Conservation (phyloP, 176 grass and related monocot species). For the Raddia distichophylla region DNA sequence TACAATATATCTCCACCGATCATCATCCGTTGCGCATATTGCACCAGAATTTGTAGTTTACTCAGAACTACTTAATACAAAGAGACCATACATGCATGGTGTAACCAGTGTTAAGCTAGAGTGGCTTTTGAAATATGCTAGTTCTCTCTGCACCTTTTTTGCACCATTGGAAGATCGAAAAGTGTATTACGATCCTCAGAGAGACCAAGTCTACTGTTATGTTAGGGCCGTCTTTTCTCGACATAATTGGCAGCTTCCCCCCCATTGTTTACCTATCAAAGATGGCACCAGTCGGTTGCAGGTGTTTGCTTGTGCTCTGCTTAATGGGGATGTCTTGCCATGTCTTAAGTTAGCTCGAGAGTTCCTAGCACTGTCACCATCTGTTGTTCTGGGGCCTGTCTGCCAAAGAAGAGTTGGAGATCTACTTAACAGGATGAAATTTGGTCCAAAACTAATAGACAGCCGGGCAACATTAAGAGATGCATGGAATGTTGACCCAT, state of each 20-base stretch:
- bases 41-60: constrained; percentile 91
- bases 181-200: constrained; percentile 75
- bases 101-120: constrained; percentile 75
- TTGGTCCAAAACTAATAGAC: constrained; percentile 46
- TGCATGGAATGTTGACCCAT: constrained; percentile 53
- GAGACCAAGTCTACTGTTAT: constrained; percentile 72
- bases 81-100: constrained; percentile 91
- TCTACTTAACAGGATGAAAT: constrained; percentile 64
- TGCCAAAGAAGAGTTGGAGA: constrained; percentile 66
- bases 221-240: constrained; percentile 72
- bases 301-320: constrained; percentile 83
- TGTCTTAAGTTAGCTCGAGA: constrained; percentile 68
- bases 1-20: constrained; percentile 74
- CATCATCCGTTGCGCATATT: constrained; percentile 75
- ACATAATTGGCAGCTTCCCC: constrained; percentile 84
- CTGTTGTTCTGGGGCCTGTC: constrained; percentile 50
- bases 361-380: constrained; percentile 63
- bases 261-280: constrained; percentile 68
- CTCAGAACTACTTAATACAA: constrained; percentile 86
- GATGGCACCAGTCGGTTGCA: constrained; percentile 51
- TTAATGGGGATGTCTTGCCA: constrained; percentile 86
- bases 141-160: constrained; percentile 89
- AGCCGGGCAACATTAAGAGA: constrained; percentile 52
- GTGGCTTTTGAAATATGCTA: constrained; percentile 94
- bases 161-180: constrained; percentile 74